Evolutionary conservation across 179 eudicot species (phyloP), one percentile per base, ranked within the genome.

Genomic region (Gypsophila paniculata): DNA sequence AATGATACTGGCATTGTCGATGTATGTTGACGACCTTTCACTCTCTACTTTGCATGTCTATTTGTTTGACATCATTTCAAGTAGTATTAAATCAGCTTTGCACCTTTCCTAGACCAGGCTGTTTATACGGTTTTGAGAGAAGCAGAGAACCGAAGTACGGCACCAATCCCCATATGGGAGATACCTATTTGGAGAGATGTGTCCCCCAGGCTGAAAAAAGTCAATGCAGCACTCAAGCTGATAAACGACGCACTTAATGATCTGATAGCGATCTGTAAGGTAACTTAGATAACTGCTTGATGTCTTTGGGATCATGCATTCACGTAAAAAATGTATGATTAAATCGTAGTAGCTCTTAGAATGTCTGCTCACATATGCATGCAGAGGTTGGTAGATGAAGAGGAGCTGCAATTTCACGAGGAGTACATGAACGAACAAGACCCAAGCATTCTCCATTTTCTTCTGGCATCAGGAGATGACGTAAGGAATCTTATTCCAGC

Each of bases 161-260:
- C 92, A n/a, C 99, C 98, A 55, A 92, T 95, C 74, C 99, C 99
- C 49, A 77, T 89, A 25, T 95, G 99, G 99, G 96, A 95, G 66
- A 85, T 95, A 64, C 99, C 99, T 57, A 88, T 95, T 72, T 95
- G 96, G 96, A 95, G 92, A 78, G 99, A 92, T 79, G 83, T 95
- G 51, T 95, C 98, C 21, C 99, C 98, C 42, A 86, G 85, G 79
- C 82, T 82, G 57, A 92, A 77, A 77, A 95, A 84, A 83, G 99
- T 95, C 74, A 90, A 84, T 72, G 84, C 83, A 61, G 86, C 99
- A 68, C 96, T 95, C 69, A 87, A 92, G 79, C 88, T 92, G 82
- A 82, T 95, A 48, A 95, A 95, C 73, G 93, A 80, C 21, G 87
- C 93, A 55, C 87, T 95, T 64, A 86, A 92, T 76, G 80, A 85